phyloP scores from a whole-genome alignment of 2,329 filamentous ascomycete genomes.

The Fusarium fujikuroi region DNA sequence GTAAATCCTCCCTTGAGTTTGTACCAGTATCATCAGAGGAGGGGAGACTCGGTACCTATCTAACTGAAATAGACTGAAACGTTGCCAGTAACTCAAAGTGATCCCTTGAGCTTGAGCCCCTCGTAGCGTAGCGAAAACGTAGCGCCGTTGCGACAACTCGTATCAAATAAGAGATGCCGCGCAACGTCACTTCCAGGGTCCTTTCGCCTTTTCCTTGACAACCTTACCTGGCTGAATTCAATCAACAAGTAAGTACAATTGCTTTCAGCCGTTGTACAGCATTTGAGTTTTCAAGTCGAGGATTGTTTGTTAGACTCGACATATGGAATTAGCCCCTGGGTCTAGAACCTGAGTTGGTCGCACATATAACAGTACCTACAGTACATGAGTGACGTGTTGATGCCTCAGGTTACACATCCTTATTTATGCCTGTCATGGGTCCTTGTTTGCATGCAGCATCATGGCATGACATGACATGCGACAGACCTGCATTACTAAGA shows the following conservation, averaged over 20 bases:
- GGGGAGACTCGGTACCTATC: not conserved
- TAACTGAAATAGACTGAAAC: conserved; percentile 15
- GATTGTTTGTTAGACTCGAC: not conserved
- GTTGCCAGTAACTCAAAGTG: not conserved
- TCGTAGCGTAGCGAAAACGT: not conserved
- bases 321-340: conserved; percentile 7
- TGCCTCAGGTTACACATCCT: conserved; percentile 25
- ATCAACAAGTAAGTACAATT: not conserved
- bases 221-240: not conserved
- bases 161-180: not conserved
- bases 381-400: not conserved
- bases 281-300: not conserved
- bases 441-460: conserved; percentile 3
- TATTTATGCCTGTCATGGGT: conserved; percentile 9
- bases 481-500: not conserved
- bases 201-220: not conserved
- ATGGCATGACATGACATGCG: not conserved
- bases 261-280: not conserved
- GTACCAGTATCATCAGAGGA: not conserved
- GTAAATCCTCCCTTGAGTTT: conserved; percentile 15
- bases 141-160: conserved; percentile 16
- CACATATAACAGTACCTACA: not conserved
- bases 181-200: conserved; percentile 22
- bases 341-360: conserved; percentile 2
- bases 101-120: conserved; percentile 1